phyloP scores from a whole-genome alignment of 352 stramenopile genomes.

The Globisporangium nagaii region DNA sequence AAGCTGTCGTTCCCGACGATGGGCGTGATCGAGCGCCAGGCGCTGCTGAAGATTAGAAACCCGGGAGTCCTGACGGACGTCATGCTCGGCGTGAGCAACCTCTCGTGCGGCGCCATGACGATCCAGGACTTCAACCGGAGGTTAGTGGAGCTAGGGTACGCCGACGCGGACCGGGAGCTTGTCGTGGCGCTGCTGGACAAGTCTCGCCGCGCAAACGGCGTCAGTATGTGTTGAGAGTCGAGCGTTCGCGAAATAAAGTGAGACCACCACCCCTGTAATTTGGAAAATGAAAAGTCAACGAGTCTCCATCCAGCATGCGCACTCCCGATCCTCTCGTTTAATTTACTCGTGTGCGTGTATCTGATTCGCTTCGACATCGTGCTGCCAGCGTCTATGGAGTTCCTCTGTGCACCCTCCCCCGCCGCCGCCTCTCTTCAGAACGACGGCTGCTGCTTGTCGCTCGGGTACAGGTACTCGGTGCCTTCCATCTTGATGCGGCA shows the following conservation, averaged over 20 bases:
- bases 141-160: constrained; percentile 59
- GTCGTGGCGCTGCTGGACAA: constrained; percentile 57
- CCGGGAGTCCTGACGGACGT: constrained; percentile 66
- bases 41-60: constrained; percentile 58
- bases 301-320: neutral
- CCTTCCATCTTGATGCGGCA: constrained; percentile 79
- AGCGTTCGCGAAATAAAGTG: neutral
- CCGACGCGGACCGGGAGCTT: constrained; percentile 43
- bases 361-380: neutral
- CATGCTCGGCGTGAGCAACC: constrained; percentile 75
- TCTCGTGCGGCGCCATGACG: constrained; percentile 60
- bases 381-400: neutral
- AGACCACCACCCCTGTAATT: constrained; percentile 6
- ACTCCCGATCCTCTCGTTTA: neutral
- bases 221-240: constrained; percentile 2
- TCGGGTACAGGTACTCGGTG: constrained; percentile 60
- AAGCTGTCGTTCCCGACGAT: constrained; percentile 72
- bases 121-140: constrained; percentile 47
- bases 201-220: constrained; percentile 19
- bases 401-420: neutral
- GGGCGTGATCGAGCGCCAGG: constrained; percentile 50
- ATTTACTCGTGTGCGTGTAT: constrained; percentile 3
- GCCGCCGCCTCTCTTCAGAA: neutral
- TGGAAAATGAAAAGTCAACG: constrained; percentile 8
- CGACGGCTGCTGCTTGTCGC: constrained; percentile 6